Evolutionary conservation across 2,329 filamentous ascomycete genomes (phyloP).

Genomic region (Emydomyces testavorans): DNA sequence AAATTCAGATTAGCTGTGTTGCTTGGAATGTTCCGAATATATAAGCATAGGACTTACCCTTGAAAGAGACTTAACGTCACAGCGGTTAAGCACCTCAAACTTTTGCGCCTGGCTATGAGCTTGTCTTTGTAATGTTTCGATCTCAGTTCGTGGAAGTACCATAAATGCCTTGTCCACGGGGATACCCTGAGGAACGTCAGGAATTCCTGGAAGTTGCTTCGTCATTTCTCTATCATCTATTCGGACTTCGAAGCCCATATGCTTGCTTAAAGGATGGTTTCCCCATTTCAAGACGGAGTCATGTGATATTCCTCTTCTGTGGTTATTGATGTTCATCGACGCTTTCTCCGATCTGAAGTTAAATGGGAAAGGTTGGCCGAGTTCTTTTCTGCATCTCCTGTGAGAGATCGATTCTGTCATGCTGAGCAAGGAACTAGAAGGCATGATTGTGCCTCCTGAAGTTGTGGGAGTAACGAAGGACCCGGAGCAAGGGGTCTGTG

Average conservation of each 20-base stretch:
- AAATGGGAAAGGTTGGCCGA: not conserved
- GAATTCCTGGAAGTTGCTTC: conserved; percentile 5
- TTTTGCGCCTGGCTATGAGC: conserved; percentile 20
- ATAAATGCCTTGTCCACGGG: conserved; percentile 16
- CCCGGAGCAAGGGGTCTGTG: not conserved
- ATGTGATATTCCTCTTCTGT: conserved; percentile 7
- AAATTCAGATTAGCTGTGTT: not conserved
- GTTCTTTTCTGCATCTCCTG: not conserved
- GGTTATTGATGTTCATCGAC: not conserved
- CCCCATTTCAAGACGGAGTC: conserved; percentile 9
- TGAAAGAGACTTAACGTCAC: conserved; percentile 21
- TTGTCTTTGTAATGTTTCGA: conserved; percentile 20
- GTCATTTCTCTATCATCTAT: not conserved
- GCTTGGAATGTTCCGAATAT: not conserved
- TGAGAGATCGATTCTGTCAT: not conserved
- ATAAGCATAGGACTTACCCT: conserved; percentile 17
- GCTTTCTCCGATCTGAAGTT: not conserved
- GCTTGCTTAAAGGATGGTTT: not conserved
- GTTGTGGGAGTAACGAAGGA: not conserved
- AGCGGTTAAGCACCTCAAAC: conserved; percentile 22
- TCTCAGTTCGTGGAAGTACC: conserved; percentile 17
- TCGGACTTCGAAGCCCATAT: not conserved
- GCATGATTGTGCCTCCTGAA: not conserved
- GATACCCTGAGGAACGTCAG: conserved; percentile 18
- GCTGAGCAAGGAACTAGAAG: not conserved